A percentile compares a stretch with the other conserved stretches of the same genome.
These are phyloP conservation scores for Akebia trifoliata DNA, from an alignment of 164 flowering plant species.

Conservation along the genomic window DNA sequence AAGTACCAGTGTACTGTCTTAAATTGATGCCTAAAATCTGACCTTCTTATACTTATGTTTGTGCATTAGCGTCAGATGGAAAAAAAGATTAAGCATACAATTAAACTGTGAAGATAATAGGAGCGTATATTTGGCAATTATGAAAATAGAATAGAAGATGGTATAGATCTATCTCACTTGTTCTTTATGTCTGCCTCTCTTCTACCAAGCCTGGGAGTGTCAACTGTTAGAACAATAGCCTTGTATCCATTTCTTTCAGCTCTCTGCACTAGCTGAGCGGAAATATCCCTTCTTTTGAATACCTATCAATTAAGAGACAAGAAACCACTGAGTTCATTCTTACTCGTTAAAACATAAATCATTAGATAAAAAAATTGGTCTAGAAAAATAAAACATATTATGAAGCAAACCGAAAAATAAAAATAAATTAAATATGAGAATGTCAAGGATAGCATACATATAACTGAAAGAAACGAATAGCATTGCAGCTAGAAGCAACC, in stretches of 20 bases:
- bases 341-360: too few relatives aligned
- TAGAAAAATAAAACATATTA: too few relatives aligned
- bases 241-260: slow-evolving; percentile 82
- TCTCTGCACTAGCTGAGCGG: slow-evolving; percentile 62
- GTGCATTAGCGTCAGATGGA: neutral
- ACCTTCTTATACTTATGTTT: neutral
- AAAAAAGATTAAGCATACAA: neutral
- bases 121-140: neutral
- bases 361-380: too few relatives aligned
- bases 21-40: slow-evolving; percentile 12
- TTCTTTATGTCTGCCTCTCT: slow-evolving; percentile 80
- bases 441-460: slow-evolving; percentile 40
- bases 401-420: too few relatives aligned
- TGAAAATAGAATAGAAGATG: neutral
- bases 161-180: slow-evolving; percentile 37
- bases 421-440: too few relatives aligned
- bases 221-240: slow-evolving; percentile 74
- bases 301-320: too few relatives aligned
- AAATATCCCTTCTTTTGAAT: slow-evolving; percentile 55
- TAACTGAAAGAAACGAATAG: slow-evolving; percentile 71
- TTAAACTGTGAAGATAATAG: neutral
- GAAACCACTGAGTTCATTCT: too few relatives aligned
- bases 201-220: slow-evolving; percentile 72
- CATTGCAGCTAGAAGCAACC: slow-evolving; percentile 74
- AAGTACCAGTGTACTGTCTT: slow-evolving; percentile 8